Conservation (phyloP, 306 rosid genomes). For the Cicer yamashitae region DNA sequence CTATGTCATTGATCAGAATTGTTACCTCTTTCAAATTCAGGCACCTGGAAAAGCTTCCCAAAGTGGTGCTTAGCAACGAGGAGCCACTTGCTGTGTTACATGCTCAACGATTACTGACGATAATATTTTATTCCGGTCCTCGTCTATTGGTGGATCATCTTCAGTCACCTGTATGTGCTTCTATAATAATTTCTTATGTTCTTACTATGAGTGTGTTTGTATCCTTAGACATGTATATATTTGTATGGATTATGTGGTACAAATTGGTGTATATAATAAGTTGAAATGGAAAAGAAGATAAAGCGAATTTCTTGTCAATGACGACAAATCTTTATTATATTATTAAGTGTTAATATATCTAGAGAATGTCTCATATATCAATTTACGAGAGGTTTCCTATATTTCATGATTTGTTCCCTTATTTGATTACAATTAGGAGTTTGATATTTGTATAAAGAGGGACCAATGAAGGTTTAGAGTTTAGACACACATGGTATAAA, state of each 20-base stretch:
- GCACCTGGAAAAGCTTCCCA: slow-evolving; percentile 89
- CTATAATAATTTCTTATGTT: slow-evolving; percentile 32
- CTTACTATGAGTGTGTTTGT: neutral
- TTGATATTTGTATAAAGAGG: too few species aligned
- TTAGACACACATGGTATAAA: too few species aligned
- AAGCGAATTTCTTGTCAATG: too few species aligned
- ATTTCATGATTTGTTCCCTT: too few species aligned
- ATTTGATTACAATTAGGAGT: too few species aligned
- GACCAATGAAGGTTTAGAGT: too few species aligned
- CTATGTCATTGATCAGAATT: slow-evolving; percentile 32
- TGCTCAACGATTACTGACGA: slow-evolving; percentile 70
- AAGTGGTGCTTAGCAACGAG: slow-evolving; percentile 83
- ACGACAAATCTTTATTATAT: too few species aligned
- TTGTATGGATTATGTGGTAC: neutral
- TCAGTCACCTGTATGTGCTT: slow-evolving; percentile 80
- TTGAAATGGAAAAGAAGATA: slow-evolving; percentile 8
- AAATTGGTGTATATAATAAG: slow-evolving; percentile 23
- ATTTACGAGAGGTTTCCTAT: too few species aligned
- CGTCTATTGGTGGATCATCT: slow-evolving; percentile 76
- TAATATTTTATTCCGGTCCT: slow-evolving; percentile 91
- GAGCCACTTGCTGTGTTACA: slow-evolving; percentile 74
- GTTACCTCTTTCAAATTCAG: slow-evolving; percentile 54
- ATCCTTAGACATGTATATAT: slow-evolving; percentile 15
- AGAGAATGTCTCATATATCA: too few species aligned
- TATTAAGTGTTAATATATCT: too few species aligned